These are phyloP conservation scores for Flaveria ramosissima DNA, from an alignment of 129 eudicot species.

Conservation along the genomic window DNA sequence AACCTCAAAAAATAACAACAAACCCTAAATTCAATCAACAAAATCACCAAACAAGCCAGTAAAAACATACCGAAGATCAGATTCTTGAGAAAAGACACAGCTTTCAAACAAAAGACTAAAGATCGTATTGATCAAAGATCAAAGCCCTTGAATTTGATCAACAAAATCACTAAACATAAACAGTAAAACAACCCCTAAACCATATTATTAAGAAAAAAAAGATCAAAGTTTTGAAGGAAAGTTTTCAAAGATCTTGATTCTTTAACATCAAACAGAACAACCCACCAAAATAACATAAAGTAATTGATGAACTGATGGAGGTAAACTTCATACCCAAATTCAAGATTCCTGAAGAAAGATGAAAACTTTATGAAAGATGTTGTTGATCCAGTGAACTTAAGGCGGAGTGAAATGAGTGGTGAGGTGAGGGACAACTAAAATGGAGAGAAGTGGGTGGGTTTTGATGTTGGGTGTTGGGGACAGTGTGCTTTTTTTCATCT, in stretches of 20 bases:
- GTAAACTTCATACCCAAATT: constrained; percentile 6
- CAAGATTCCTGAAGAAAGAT: constrained; percentile 8
- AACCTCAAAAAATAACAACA: background rate
- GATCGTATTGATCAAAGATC: background rate
- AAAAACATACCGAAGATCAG: constrained; percentile 7
- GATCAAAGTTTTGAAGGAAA: background rate
- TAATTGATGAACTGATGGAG: background rate
- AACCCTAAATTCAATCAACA: background rate
- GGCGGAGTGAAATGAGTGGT: constrained; percentile 25
- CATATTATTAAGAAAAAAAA: constrained; percentile 9
- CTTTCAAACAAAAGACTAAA: background rate
- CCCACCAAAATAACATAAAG: background rate
- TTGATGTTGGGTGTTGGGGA: constrained; percentile 33
- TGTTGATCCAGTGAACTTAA: constrained; percentile 5
- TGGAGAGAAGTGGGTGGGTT: constrained; percentile 30
- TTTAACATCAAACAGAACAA: constrained; percentile 4
- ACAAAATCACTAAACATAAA: background rate
- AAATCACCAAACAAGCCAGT: background rate
- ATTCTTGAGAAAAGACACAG: constrained; percentile 6
- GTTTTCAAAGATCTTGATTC: background rate
- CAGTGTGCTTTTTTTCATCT: constrained; percentile 28
- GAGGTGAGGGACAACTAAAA: constrained; percentile 23
- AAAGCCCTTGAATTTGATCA: background rate
- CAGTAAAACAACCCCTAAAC: constrained; percentile 2
- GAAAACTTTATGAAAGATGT: constrained; percentile 22